A percentile compares a stretch with the other conserved stretches of the same genome.
These are phyloP conservation scores for Ogataea pilisensis DNA, from an alignment of 805 yeast genomes.

Conservation along the genomic window DNA sequence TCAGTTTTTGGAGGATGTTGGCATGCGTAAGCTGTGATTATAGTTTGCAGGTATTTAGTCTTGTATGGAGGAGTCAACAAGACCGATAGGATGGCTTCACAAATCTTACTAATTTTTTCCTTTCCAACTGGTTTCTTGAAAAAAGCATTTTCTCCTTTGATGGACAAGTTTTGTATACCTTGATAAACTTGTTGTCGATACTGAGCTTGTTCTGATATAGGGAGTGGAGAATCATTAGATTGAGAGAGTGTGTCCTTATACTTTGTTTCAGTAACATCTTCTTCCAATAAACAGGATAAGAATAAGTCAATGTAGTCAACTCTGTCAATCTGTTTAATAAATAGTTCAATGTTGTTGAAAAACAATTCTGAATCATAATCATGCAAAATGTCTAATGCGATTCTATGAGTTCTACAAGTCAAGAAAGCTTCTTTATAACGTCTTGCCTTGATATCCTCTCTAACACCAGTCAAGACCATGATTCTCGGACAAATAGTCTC, in stretches of 20 bases:
- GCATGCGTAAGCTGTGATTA: conserved; percentile 89
- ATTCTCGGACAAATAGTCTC: conserved; percentile 94
- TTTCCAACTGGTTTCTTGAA: conserved; percentile 17
- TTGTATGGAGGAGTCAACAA: conserved; percentile 49
- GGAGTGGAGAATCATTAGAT: conserved; percentile 8
- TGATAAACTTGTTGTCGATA: conserved; percentile 5
- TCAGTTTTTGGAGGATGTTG: conserved; percentile 81
- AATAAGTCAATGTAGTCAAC: conserved; percentile 82
- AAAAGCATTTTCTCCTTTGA: not conserved
- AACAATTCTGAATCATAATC: conserved; percentile 80
- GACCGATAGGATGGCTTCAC: conserved; percentile 63
- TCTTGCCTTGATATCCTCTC: conserved; percentile 56
- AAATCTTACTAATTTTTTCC: conserved; percentile 66
- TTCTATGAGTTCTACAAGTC: conserved; percentile 85
- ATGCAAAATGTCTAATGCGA: conserved; percentile 83
- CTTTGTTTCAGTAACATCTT: conserved; percentile 77
- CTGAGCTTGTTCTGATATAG: conserved; percentile 1
- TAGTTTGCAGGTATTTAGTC: conserved; percentile 63
- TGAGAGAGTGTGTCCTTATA: conserved; percentile 63
- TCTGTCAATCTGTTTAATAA: conserved; percentile 65
- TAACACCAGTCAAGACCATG: conserved; percentile 80
- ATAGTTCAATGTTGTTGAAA: conserved; percentile 54
- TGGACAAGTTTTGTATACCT: conserved; percentile 1
- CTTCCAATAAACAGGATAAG: conserved; percentile 79
- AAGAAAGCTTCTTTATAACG: conserved; percentile 71